Evolutionary conservation across 495 filamentous ascomycete species (phyloP), one percentile per base, ranked within the genome.

Genomic region (Lindgomyces ingoldianus): DNA sequence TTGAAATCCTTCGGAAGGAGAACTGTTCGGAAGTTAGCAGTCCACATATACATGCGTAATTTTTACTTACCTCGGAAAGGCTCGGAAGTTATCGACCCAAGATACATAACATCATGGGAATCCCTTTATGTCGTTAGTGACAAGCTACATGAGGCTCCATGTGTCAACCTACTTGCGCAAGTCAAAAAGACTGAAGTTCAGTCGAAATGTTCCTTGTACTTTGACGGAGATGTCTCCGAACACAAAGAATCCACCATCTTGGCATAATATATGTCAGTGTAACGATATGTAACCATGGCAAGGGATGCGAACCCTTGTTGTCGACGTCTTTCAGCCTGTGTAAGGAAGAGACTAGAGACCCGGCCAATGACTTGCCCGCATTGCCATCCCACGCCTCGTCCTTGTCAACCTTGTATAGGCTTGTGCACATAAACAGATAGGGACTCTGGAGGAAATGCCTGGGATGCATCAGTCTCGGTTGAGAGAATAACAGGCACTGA

Each of bases 191-290:
- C 85, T 91, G 73, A 98, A 98, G 42, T 89, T 86, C 63, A 98
- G 79, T 25, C 89, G 80, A 66, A 85, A 95, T 4, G 82, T 81
- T 24, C 94, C 94, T 66, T 91, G 89, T 19, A 89, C 80, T 73
- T 90, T 88, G 25, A 95, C 85, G 0, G 93, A 96, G 18, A 98
- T 78, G 74, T 98, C 94, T 4, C 90, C 89, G 76, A 96, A 98
- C n/a, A 98, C 90, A 64, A 98, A 98, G 79, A 95, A 98, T 1
- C 89, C 92, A 12, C 91, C 93, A 81, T 97, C 93, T 83, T 18
- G n/a, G 12, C 29, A n/a, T 16, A 3, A 18, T 55, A 19, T 24
- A 33, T 12, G 18, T 24, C 14, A 29, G 29, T 16, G 26, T 8
- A 4, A 27, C 3, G 47, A 1, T 18, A 30, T 30, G 26, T 29